phyloP scores from a whole-genome alignment of 129 eudicot species.

The Artemisia annua region DNA sequence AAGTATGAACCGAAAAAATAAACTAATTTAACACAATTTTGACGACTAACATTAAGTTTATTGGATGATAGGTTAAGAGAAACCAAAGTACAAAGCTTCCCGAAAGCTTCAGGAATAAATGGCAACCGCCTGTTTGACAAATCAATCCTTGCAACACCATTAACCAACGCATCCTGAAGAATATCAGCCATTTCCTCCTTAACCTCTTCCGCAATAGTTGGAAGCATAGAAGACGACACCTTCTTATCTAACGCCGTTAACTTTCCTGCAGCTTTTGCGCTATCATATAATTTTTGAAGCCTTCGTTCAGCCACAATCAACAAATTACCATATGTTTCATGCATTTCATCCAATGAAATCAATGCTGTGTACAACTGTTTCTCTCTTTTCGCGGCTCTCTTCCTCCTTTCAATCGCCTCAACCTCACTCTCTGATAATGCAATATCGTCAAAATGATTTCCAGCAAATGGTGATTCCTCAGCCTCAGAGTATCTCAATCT shows the following conservation, averaged over 20 bases:
- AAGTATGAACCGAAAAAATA: neutral
- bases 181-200: conserved; percentile 75
- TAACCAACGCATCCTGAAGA: conserved; percentile 56
- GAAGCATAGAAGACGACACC: conserved; percentile 33
- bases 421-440: conserved; percentile 26
- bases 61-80: conserved; percentile 71
- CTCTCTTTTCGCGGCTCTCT: conserved; percentile 46
- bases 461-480: conserved; percentile 46
- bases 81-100: conserved; percentile 58
- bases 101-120: conserved; percentile 78
- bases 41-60: conserved; percentile 54
- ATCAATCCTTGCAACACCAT: conserved; percentile 55
- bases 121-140: conserved; percentile 50
- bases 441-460: conserved; percentile 42
- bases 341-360: conserved; percentile 77
- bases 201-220: conserved; percentile 46
- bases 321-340: conserved; percentile 61
- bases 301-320: conserved; percentile 67
- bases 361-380: conserved; percentile 53
- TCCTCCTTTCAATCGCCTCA: conserved; percentile 34
- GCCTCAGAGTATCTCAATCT: conserved; percentile 51
- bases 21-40: neutral
- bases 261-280: conserved; percentile 52
- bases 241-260: conserved; percentile 27
- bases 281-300: conserved; percentile 73